Evolutionary conservation across 805 yeast genomes (phyloP), one percentile per base, ranked within the genome.

Genomic region (Kregervanrija delftensis): DNA sequence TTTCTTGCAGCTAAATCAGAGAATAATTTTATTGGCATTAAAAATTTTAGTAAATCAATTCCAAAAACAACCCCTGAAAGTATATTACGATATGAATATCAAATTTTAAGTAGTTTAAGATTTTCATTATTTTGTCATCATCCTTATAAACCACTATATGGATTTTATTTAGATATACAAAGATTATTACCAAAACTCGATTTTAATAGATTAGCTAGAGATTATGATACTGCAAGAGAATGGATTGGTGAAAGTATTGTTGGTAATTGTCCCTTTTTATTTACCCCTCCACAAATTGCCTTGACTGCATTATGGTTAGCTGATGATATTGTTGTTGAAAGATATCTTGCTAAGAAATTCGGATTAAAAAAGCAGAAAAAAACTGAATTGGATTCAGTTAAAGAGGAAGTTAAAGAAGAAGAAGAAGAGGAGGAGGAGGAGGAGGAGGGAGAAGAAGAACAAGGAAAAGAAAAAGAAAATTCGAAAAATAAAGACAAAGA

Each of bases 221-320:
- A 79, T 37, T 86, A 86, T 62, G 95, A 86, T 57, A 66, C 68
- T 37, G 87, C 96, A 10, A 77, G 83, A 53, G 72, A 68, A 30
- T 65, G 80, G 61, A 71, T 86, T 5, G 76, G 79, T 38, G 86
- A 81, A 22, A 74, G 86, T n/a, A 68, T 87, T 35, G 67, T 83
- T 33, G 79, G 91, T 14, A 96, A 93, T 59, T 90, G 77, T 3
- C 68, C 74, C 8, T 91, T 87, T 54, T 67, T 79, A 33, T 91
- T 67, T 64, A 82, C 98, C 0, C 99, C 99, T 1, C 96, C 98
- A 1, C 99, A 93, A 58, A 86, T 93, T 30, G 96, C 98, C 1
- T 68, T 93, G 42, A 93, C 96, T 0, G 87, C 93, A 12, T 71
- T 90, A 58, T 77, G 83, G 65, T 72, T 74, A 43, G 77, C 73